Conservation (phyloP, 2,329 filamentous ascomycete genomes). For the Trichoderma arundinaceum region DNA sequence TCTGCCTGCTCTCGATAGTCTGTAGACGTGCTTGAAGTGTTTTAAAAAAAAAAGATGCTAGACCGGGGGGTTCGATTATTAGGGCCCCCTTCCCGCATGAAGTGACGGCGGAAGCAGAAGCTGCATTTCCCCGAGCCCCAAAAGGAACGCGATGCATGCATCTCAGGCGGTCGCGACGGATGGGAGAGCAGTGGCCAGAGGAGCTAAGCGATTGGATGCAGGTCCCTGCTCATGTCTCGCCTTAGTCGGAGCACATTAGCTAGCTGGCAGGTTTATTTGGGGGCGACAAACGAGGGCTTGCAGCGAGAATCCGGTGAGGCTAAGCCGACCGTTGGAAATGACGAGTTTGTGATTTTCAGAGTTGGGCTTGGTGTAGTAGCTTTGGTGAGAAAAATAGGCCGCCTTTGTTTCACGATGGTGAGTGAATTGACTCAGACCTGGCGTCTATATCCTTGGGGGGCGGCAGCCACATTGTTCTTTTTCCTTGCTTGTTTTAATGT, state of each 20-base stretch:
- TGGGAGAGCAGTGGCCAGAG: background rate
- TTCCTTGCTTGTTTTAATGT: too few relatives aligned
- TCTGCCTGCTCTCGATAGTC: background rate
- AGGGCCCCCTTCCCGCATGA: background rate
- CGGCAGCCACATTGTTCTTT: too few relatives aligned
- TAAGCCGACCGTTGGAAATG: background rate
- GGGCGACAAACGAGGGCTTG: background rate
- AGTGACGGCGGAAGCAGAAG: constrained; percentile 11
- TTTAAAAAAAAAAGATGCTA: background rate
- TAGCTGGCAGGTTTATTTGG: background rate
- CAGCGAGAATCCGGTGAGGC: background rate
- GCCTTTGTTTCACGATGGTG: too few relatives aligned
- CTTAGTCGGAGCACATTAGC: background rate
- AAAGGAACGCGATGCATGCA: background rate
- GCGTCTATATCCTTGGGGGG: too few relatives aligned
- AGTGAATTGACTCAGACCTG: too few relatives aligned
- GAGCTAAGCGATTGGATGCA: constrained; percentile 8
- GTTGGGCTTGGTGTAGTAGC: too few relatives aligned
- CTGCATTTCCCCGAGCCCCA: constrained; percentile 5
- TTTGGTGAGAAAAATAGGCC: too few relatives aligned
- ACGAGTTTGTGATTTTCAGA: too few relatives aligned
- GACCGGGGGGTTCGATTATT: background rate
- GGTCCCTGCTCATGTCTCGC: constrained; percentile 5
- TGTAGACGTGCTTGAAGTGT: background rate
- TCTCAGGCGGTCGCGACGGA: background rate